Evolutionary conservation across 2,329 filamentous ascomycete genomes (phyloP).

Genomic region (Trichoderma sp.): DNA sequence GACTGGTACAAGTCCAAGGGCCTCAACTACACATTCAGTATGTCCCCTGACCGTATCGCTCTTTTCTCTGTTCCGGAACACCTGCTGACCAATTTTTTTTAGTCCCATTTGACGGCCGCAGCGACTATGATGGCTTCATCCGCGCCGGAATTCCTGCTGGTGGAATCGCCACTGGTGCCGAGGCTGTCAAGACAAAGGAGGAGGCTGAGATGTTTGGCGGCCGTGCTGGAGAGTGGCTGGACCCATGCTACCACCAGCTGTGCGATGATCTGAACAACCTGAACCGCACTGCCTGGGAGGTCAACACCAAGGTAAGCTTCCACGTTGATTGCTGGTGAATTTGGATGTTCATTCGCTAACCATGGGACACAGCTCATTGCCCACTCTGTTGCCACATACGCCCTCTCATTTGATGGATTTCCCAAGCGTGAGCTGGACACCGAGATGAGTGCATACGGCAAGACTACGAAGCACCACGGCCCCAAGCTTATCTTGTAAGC

Average conservation of each 20-base stretch:
- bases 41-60: neutral
- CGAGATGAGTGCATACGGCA: slow-evolving; percentile 32
- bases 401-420: slow-evolving; percentile 63
- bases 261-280: slow-evolving; percentile 60
- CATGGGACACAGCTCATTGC: slow-evolving; percentile 55
- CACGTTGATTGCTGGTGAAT: neutral
- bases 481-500: slow-evolving; percentile 46
- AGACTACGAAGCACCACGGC: slow-evolving; percentile 49
- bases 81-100: neutral
- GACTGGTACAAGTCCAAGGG: slow-evolving; percentile 63
- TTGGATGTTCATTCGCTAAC: slow-evolving; percentile 22
- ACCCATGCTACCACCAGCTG: slow-evolving; percentile 61
- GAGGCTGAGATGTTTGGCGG: slow-evolving; percentile 71
- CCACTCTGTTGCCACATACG: slow-evolving; percentile 70
- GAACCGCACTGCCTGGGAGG: slow-evolving; percentile 58
- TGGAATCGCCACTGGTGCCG: slow-evolving; percentile 75
- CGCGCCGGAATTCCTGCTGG: slow-evolving; percentile 69
- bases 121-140: slow-evolving; percentile 78
- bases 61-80: too few relatives aligned
- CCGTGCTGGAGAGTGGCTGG: slow-evolving; percentile 57
- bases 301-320: slow-evolving; percentile 55
- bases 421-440: slow-evolving; percentile 49
- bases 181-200: slow-evolving; percentile 68
- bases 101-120: slow-evolving; percentile 71
- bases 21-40: slow-evolving; percentile 62